These are phyloP conservation scores for Lotmaria passim DNA, from an alignment of 208 protist species.

Conservation along the genomic window DNA sequence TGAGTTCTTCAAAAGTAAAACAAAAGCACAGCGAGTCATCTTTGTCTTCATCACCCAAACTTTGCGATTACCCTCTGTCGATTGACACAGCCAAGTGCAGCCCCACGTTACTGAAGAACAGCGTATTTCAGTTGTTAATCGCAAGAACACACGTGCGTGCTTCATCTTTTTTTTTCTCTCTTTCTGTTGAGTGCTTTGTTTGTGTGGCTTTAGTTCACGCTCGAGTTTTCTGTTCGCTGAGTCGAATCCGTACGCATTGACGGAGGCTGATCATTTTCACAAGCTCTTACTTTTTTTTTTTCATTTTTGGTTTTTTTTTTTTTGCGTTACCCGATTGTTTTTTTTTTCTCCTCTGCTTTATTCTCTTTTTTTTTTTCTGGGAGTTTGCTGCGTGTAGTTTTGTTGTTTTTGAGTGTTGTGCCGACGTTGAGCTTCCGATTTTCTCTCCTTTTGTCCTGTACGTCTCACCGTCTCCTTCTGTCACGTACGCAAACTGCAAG, in stretches of 20 bases:
- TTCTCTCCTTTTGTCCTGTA: not conserved
- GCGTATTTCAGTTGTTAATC: too few relatives aligned
- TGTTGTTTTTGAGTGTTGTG: not conserved
- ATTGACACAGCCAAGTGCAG: too few relatives aligned
- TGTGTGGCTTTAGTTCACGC: too few relatives aligned
- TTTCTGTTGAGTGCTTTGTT: too few relatives aligned
- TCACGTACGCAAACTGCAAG: not conserved
- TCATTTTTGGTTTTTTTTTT: conserved; percentile 3
- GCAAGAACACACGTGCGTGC: not conserved
- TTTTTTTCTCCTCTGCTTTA: not conserved
- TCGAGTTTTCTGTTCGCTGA: not conserved
- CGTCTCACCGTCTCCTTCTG: conserved; percentile 4
- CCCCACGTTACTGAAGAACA: too few relatives aligned
- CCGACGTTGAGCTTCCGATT: not conserved
- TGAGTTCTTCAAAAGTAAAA: too few relatives aligned
- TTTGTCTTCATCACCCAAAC: too few relatives aligned
- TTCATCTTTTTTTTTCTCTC: too few relatives aligned
- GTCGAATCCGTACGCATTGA: too few relatives aligned
- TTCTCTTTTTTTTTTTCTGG: not conserved
- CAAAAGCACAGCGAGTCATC: too few relatives aligned
- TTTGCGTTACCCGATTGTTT: conserved; percentile 8
- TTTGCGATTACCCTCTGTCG: too few relatives aligned
- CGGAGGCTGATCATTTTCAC: too few relatives aligned
- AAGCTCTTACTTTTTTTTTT: conserved; percentile 1
- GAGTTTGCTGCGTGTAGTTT: not conserved